phyloP scores from a whole-genome alignment of 2,329 filamentous ascomycete species.

The Gnomoniopsis sp. region DNA sequence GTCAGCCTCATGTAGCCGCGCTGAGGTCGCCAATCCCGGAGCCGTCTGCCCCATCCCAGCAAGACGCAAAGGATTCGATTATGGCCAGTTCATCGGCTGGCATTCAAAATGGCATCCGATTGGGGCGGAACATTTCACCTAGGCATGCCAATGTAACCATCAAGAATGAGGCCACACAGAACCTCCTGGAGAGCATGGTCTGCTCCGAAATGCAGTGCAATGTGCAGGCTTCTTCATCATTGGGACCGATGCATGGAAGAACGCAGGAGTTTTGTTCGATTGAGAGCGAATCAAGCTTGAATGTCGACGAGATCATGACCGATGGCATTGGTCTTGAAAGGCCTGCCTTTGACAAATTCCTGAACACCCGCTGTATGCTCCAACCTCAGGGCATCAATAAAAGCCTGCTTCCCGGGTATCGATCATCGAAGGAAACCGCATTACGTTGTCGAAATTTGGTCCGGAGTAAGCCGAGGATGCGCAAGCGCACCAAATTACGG shows the following conservation, averaged over 20 bases:
- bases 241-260: conserved; percentile 13
- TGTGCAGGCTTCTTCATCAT: conserved; percentile 6
- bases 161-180: conserved; percentile 6
- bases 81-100: background rate
- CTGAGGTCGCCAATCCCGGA: conserved; percentile 9
- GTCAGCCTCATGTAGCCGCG: background rate
- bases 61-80: background rate
- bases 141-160: conserved; percentile 15
- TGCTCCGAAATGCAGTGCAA: conserved; percentile 16
- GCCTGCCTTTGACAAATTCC: conserved; percentile 18
- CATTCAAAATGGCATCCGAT: conserved; percentile 6
- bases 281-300: conserved; percentile 17
- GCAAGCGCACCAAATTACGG: conserved; percentile 24
- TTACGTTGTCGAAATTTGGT: conserved; percentile 31
- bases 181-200: conserved; percentile 16
- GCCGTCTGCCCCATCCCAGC: background rate
- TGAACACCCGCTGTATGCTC: conserved; percentile 21
- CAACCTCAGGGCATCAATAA: conserved; percentile 23
- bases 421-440: conserved; percentile 28
- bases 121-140: conserved; percentile 14
- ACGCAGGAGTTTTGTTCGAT: conserved; percentile 9
- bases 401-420: conserved; percentile 23
- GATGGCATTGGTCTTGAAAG: conserved; percentile 14
- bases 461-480: conserved; percentile 31
- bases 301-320: conserved; percentile 22